Conservation (phyloP, 352 stramenopile genomes). For the Phytophthora sojae region DNA sequence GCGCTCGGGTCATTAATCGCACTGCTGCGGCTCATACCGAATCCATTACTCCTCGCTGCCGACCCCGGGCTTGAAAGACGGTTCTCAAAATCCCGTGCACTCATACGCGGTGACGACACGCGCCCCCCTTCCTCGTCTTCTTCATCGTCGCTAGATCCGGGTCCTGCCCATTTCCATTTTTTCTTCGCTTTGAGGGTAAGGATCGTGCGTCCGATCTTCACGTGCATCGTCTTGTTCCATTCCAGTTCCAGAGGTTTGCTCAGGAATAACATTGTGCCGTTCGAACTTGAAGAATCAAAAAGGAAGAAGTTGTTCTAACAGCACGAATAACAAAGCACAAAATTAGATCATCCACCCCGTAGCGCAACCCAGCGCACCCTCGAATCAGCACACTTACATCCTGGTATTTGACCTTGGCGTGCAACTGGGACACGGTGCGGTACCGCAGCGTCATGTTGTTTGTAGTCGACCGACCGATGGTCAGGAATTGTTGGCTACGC, state of each 20-base stretch:
- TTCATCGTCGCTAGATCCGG: constrained; percentile 46
- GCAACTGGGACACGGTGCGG: constrained; percentile 85
- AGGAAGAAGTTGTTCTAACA: constrained; percentile 79
- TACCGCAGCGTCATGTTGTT: constrained; percentile 91
- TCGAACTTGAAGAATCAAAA: constrained; percentile 80
- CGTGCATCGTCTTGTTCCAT: constrained; percentile 84
- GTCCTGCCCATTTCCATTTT: constrained; percentile 78
- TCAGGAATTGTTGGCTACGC: constrained; percentile 74
- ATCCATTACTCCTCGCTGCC: constrained; percentile 41
- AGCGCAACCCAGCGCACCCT: neutral
- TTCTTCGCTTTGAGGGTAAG: constrained; percentile 88
- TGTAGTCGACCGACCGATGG: constrained; percentile 80
- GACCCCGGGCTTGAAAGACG: constrained; percentile 31
- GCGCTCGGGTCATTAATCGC: constrained; percentile 56
- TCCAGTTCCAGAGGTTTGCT: constrained; percentile 83
- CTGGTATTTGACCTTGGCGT: constrained; percentile 85
- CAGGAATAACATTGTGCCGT: constrained; percentile 88
- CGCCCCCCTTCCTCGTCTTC: constrained; percentile 42
- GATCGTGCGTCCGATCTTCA: constrained; percentile 88
- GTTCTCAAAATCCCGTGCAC: constrained; percentile 19
- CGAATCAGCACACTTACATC: constrained; percentile 56
- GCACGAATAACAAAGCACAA: constrained; percentile 15
- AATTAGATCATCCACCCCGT: neutral
- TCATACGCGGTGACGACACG: constrained; percentile 37
- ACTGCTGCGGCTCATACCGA: constrained; percentile 37